Conservation (phyloP, 1,284 basidiomycete species). For the Naganishia sp. region DNA sequence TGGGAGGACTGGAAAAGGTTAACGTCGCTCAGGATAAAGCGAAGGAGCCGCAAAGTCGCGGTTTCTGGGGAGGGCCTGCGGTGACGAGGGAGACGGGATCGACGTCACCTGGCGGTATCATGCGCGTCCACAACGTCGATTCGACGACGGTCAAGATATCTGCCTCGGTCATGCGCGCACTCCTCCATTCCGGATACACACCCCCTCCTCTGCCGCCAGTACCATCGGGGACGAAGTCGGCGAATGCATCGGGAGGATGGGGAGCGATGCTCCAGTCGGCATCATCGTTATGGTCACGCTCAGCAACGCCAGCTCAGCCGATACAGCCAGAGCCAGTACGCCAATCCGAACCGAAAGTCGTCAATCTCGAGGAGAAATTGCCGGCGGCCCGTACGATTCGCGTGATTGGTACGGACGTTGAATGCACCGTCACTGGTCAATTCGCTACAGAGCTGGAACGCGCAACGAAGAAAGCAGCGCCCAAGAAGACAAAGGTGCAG, state of each 20-base stretch:
- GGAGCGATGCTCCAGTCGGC: slow-evolving; percentile 31
- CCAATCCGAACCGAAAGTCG: slow-evolving; percentile 60
- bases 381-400: slow-evolving; percentile 49
- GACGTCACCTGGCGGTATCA: slow-evolving; percentile 59
- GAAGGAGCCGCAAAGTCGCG: not conserved
- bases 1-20: slow-evolving; percentile 63
- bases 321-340: slow-evolving; percentile 48
- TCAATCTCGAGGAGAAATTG: slow-evolving; percentile 79
- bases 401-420: slow-evolving; percentile 63
- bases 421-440: slow-evolving; percentile 71
- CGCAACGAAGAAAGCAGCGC: slow-evolving; percentile 94
- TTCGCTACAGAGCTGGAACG: slow-evolving; percentile 78
- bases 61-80: slow-evolving; percentile 7
- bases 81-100: slow-evolving; percentile 56
- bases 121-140: slow-evolving; percentile 68
- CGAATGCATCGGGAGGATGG: slow-evolving; percentile 32
- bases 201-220: slow-evolving; percentile 48
- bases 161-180: slow-evolving; percentile 79
- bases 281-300: slow-evolving; percentile 56
- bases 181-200: slow-evolving; percentile 66
- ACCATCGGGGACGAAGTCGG: slow-evolving; percentile 29
- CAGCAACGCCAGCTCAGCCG: slow-evolving; percentile 49
- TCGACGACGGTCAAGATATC: slow-evolving; percentile 74
- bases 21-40: slow-evolving; percentile 35
- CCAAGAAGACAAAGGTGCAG: slow-evolving; percentile 72